phyloP scores from a whole-genome alignment of 2,329 filamentous ascomycete genomes.

The Paracamarosporium sp. region DNA sequence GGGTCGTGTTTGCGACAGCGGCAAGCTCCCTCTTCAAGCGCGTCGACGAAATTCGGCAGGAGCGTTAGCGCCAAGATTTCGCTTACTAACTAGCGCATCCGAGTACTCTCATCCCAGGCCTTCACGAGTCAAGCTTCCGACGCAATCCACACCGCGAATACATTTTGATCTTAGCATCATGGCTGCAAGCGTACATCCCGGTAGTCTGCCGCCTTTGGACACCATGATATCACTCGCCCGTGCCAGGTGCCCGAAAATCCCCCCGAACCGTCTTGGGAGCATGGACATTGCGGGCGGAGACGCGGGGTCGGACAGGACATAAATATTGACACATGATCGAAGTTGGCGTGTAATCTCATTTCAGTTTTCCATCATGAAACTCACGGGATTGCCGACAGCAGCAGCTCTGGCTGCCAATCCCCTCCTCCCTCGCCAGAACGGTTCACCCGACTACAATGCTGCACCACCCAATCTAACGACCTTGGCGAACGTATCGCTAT shows the following conservation, averaged over 20 bases:
- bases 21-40: neutral
- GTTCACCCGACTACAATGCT: conserved; percentile 19
- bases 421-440: conserved; percentile 14
- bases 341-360: neutral
- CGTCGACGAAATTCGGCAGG: conserved; percentile 8
- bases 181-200: neutral
- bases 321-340: neutral
- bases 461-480: conserved; percentile 28
- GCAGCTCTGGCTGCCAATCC: conserved; percentile 3
- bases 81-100: conserved; percentile 8
- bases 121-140: neutral
- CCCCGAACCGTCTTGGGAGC: neutral
- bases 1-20: neutral
- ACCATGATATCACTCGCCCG: neutral
- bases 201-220: neutral
- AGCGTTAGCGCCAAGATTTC: conserved; percentile 11
- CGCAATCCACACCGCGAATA: neutral
- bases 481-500: conserved; percentile 21
- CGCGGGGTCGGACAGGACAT: neutral
- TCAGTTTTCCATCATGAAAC: neutral
- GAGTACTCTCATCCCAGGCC: neutral
- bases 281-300: neutral
- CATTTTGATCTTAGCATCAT: neutral
- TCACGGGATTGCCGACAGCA: neutral
- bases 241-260: neutral